phyloP scores from a whole-genome alignment of 352 stramenopile species.

The Aphanomyces astaci region DNA sequence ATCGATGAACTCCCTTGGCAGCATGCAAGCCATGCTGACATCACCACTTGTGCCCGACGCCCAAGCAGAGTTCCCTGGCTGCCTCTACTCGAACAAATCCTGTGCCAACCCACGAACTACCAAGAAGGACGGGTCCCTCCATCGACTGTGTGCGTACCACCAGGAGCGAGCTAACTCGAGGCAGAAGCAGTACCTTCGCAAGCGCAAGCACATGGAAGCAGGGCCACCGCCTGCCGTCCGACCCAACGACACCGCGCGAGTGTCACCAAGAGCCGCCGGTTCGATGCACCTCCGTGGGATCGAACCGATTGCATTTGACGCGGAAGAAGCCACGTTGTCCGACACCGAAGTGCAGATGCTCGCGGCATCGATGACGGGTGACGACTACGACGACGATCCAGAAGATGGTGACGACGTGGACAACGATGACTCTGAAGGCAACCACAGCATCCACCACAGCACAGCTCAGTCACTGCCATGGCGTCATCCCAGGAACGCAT shows the following conservation, averaged over 20 bases:
- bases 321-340: not conserved
- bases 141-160: slow-evolving; percentile 7
- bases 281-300: not conserved
- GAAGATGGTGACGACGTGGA: not conserved
- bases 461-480: no score
- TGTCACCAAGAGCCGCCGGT: no score
- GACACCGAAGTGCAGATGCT: not conserved
- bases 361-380: not conserved
- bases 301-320: slow-evolving; percentile 3
- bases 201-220: slow-evolving; percentile 4
- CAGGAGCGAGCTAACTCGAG: not conserved
- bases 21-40: no score
- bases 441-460: no score
- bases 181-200: slow-evolving; percentile 13
- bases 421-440: not conserved
- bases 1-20: no score
- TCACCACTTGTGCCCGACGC: no score
- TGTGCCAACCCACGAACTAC: not conserved
- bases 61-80: slow-evolving; percentile 25
- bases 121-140: slow-evolving; percentile 14
- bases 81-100: slow-evolving; percentile 30
- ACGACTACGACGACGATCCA: not conserved
- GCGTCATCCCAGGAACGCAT: no score
- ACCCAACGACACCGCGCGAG: not conserved
- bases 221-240: not conserved